Evolutionary conservation across 768 basidiomycete species (phyloP).

Genomic region (Pholiota microspora): DNA sequence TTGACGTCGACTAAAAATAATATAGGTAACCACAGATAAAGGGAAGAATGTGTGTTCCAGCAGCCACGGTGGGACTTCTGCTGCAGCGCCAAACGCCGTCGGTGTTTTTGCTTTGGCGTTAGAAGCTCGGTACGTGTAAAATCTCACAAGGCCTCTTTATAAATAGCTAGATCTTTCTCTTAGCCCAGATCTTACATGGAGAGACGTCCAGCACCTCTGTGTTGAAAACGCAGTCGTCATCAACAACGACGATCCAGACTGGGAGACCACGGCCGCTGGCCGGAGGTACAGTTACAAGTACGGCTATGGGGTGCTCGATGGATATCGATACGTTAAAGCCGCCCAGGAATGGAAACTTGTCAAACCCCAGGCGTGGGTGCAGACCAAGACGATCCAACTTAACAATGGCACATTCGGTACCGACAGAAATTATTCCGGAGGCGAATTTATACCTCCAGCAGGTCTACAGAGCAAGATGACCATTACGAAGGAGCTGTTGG

Average conservation of each 20-base stretch:
- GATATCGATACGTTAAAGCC: conserved; percentile 74
- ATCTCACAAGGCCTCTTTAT: conserved; percentile 2
- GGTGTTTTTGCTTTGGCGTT: conserved; percentile 92
- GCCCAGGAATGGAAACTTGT: conserved; percentile 83
- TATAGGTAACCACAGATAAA: conserved; percentile 90
- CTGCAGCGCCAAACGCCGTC: conserved; percentile 94
- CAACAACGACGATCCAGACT: conserved; percentile 90
- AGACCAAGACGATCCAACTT: conserved; percentile 69
- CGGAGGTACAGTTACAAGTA: conserved; percentile 84
- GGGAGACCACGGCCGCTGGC: conserved; percentile 79
- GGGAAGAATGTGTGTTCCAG: conserved; percentile 80
- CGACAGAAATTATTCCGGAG: conserved; percentile 55
- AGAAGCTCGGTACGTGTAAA: conserved; percentile 63
- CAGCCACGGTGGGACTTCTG: conserved; percentile 93
- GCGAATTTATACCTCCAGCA: conserved; percentile 59
- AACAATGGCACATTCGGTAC: conserved; percentile 57
- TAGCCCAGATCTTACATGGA: conserved; percentile 94
- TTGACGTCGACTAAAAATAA: conserved; percentile 6
- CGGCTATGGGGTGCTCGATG: conserved; percentile 89
- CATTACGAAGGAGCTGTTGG: conserved; percentile 65
- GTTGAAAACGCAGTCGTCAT: conserved; percentile 74
- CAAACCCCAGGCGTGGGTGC: conserved; percentile 92
- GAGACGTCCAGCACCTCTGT: conserved; percentile 90
- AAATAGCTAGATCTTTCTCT: neutral
- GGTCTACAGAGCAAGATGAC: conserved; percentile 67